Conservation (phyloP, 805 yeast genomes). For the Starmerella bombi region DNA sequence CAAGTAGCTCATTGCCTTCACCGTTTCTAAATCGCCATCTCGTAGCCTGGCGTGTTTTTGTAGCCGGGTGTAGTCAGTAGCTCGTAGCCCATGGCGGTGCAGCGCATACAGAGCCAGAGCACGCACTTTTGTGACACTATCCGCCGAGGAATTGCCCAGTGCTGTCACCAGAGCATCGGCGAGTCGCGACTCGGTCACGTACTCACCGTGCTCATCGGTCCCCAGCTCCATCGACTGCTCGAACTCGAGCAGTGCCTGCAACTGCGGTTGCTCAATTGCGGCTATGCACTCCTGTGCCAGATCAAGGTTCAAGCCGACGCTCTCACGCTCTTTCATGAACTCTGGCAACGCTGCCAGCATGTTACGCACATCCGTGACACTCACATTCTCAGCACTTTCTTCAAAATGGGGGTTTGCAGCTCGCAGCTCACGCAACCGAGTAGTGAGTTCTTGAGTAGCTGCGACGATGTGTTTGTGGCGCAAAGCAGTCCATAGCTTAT, state of each 20-base stretch:
- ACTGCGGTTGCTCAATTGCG: conserved; percentile 41
- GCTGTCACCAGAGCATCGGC: conserved; percentile 43
- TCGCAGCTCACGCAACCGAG: conserved; percentile 49
- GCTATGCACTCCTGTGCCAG: conserved; percentile 49
- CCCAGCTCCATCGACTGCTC: conserved; percentile 79
- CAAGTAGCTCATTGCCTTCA: conserved; percentile 43
- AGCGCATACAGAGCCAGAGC: conserved; percentile 61
- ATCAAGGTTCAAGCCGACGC: conserved; percentile 27
- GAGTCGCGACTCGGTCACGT: conserved; percentile 4
- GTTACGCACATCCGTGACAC: conserved; percentile 58
- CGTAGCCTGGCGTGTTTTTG: conserved; percentile 39
- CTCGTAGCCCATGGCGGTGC: conserved; percentile 57
- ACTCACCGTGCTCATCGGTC: conserved; percentile 45
- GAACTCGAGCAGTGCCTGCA: conserved; percentile 65
- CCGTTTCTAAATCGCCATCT: conserved; percentile 37
- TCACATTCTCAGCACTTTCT: conserved; percentile 49
- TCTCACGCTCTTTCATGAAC: conserved; percentile 28
- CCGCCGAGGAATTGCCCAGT: conserved; percentile 31
- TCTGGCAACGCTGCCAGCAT: conserved; percentile 39
- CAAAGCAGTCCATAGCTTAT: conserved; percentile 57
- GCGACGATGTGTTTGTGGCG: conserved; percentile 67
- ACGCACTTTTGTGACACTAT: conserved; percentile 49
- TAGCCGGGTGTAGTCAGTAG: conserved; percentile 58
- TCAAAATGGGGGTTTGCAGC: conserved; percentile 64
- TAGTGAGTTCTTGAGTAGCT: conserved; percentile 48